Evolutionary conservation across 148 eudicot genomes (phyloP).

Genomic region (Amaranthus palmeri): DNA sequence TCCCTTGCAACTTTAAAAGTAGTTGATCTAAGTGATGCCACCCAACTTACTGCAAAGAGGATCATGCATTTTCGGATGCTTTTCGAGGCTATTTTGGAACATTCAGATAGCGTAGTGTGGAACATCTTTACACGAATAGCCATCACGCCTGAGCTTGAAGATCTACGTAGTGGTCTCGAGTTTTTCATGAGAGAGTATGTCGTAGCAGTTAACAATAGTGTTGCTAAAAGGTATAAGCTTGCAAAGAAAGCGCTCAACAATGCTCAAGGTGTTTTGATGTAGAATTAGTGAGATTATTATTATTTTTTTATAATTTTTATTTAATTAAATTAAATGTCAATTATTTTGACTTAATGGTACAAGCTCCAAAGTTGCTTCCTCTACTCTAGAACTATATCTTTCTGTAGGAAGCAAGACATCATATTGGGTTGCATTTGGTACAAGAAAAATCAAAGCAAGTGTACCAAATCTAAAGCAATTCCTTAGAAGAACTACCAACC

Average conservation of each 20-base stretch:
- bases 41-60: slow-evolving; percentile 52
- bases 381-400: slow-evolving; percentile 2
- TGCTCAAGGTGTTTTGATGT: slow-evolving; percentile 56
- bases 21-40: slow-evolving; percentile 54
- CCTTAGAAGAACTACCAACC: slow-evolving; percentile 48
- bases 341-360: slow-evolving; percentile 29
- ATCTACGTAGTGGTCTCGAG: slow-evolving; percentile 59
- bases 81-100: slow-evolving; percentile 63
- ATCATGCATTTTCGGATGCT: slow-evolving; percentile 86
- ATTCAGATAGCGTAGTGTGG: slow-evolving; percentile 65
- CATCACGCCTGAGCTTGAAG: slow-evolving; percentile 59
- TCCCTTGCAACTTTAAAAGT: slow-evolving; percentile 74
- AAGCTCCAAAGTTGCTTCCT: slow-evolving; percentile 30
- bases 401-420: slow-evolving; percentile 33
- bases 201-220: slow-evolving; percentile 28
- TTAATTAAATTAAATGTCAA: slow-evolving; percentile 1
- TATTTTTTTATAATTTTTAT: not conserved
- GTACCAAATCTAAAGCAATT: slow-evolving; percentile 47
- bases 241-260: slow-evolving; percentile 84
- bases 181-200: slow-evolving; percentile 69
- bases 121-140: slow-evolving; percentile 76
- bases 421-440: slow-evolving; percentile 41
- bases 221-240: slow-evolving; percentile 50
- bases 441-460: slow-evolving; percentile 42
- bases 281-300: slow-evolving; percentile 3